Evolutionary conservation across 2,329 filamentous ascomycete species (phyloP).

Genomic region (Drechslera avenae): DNA sequence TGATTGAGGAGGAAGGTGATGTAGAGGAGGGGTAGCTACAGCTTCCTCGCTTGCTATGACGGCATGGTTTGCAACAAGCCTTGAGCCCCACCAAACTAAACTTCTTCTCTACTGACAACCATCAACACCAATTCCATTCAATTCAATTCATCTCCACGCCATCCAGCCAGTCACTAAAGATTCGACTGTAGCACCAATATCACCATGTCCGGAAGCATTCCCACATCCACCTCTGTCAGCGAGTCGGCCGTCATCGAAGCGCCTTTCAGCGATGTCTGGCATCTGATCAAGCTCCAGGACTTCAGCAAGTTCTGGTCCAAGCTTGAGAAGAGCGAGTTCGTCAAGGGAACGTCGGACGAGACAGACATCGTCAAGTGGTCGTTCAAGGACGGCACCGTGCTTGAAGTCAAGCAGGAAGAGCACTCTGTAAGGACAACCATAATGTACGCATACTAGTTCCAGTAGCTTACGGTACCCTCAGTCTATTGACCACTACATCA

Average conservation of each 20-base stretch:
- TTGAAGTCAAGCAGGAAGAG: slow-evolving; percentile 78
- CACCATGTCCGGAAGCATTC: slow-evolving; percentile 54
- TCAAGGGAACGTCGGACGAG: slow-evolving; percentile 67
- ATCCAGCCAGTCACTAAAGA: slow-evolving; percentile 1
- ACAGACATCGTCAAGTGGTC: slow-evolving; percentile 72
- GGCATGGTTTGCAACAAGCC: slow-evolving; percentile 18
- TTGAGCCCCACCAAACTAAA: slow-evolving; percentile 26
- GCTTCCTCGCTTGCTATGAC: slow-evolving; percentile 16
- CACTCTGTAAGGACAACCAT: slow-evolving; percentile 63
- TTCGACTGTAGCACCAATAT: slow-evolving; percentile 9
- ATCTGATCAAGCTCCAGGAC: slow-evolving; percentile 74
- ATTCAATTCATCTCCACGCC: background rate
- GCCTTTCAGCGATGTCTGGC: slow-evolving; percentile 70
- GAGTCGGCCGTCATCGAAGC: slow-evolving; percentile 72
- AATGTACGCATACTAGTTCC: background rate
- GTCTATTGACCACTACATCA: slow-evolving; percentile 73
- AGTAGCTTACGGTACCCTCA: background rate
- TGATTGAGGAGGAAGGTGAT: slow-evolving; percentile 24
- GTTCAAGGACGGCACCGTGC: slow-evolving; percentile 70
- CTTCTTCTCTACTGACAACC: slow-evolving; percentile 5
- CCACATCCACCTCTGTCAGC: slow-evolving; percentile 68
- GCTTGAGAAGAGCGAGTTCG: slow-evolving; percentile 65
- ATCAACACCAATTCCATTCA: slow-evolving; percentile 5
- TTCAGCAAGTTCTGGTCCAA: slow-evolving; percentile 71
- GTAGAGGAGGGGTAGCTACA: slow-evolving; percentile 34